A percentile compares a stretch with the other conserved stretches of the same genome.
Conservation (phyloP, 2,329 filamentous ascomycete species). For the Trichoderma sp. region DNA sequence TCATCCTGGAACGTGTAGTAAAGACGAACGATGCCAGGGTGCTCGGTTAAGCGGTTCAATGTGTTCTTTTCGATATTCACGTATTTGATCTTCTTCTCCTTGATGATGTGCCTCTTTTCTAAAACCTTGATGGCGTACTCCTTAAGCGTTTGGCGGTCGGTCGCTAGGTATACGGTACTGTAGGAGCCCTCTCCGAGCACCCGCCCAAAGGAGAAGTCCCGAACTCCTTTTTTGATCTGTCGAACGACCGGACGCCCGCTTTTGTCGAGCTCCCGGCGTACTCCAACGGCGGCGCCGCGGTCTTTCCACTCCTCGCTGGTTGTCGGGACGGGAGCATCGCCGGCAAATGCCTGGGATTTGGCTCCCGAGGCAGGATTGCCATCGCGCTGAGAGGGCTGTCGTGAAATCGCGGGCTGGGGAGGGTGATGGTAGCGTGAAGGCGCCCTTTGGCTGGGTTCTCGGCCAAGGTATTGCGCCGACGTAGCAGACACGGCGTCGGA, state of each 20-base stretch:
- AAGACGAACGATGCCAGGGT: conserved; percentile 90
- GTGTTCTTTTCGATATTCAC: conserved; percentile 99
- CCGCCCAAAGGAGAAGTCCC: conserved; percentile 91
- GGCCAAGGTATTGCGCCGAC: conserved; percentile 44
- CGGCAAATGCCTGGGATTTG: conserved; percentile 31
- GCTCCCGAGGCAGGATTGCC: conserved; percentile 43
- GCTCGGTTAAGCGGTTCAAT: conserved; percentile 89
- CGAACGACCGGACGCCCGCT: conserved; percentile 78
- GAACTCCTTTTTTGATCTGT: conserved; percentile 92
- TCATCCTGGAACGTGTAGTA: conserved; percentile 99
- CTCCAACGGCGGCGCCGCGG: conserved; percentile 79
- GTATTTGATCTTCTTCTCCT: conserved; percentile 99
- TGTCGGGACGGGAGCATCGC: conserved; percentile 43
- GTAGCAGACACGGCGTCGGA: conserved; percentile 43
- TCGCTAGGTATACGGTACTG: conserved; percentile 90
- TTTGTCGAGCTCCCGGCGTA: conserved; percentile 79
- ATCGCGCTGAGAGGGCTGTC: conserved; percentile 71
- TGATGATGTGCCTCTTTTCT: conserved; percentile 98
- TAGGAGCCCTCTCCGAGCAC: conserved; percentile 95
- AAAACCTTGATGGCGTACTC: conserved; percentile 98
- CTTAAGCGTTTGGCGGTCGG: conserved; percentile 87
- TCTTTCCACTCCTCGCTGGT: conserved; percentile 96
- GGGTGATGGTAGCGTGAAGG: not conserved
- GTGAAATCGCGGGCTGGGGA: conserved; percentile 54
- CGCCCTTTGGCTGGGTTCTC: conserved; percentile 63